Conservation (phyloP, 345 rosid species). For the Eucalyptus urophylla region DNA sequence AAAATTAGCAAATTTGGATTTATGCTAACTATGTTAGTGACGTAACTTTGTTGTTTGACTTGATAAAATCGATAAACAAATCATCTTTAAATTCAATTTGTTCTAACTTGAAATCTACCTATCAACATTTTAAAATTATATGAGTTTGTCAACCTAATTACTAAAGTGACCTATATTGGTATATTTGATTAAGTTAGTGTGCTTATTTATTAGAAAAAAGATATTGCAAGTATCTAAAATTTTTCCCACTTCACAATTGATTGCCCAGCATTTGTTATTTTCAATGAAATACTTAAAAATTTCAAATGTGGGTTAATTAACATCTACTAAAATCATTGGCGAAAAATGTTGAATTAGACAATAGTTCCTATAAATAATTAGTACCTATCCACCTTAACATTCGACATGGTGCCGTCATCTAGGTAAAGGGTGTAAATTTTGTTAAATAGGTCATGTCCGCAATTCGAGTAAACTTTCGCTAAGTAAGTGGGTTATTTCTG, state of each 20-base stretch:
- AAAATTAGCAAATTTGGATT: not conserved
- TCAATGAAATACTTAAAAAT: not conserved
- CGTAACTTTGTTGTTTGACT: not conserved
- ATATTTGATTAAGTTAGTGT: not conserved
- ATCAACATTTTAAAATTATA: not conserved
- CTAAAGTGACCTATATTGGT: not conserved
- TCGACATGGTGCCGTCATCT: not conserved
- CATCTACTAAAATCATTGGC: not conserved
- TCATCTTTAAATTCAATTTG: fast-evolving
- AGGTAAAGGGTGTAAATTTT: not conserved
- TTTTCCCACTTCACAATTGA: not conserved
- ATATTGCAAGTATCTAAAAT: fast-evolving
- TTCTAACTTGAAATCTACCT: not conserved
- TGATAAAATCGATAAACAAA: fast-evolving
- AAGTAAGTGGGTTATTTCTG: fast-evolving
- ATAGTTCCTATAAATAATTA: not conserved
- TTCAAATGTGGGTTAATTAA: not conserved
- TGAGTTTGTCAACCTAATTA: fast-evolving
- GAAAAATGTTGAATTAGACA: not conserved
- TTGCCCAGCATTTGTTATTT: not conserved
- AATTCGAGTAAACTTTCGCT: not conserved
- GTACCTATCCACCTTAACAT: not conserved
- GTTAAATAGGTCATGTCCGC: not conserved
- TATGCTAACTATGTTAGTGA: not conserved
- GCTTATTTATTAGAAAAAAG: not conserved